These are phyloP conservation scores for Angomonas deanei DNA, from an alignment of 208 protist genomes.

Conservation along the genomic window DNA sequence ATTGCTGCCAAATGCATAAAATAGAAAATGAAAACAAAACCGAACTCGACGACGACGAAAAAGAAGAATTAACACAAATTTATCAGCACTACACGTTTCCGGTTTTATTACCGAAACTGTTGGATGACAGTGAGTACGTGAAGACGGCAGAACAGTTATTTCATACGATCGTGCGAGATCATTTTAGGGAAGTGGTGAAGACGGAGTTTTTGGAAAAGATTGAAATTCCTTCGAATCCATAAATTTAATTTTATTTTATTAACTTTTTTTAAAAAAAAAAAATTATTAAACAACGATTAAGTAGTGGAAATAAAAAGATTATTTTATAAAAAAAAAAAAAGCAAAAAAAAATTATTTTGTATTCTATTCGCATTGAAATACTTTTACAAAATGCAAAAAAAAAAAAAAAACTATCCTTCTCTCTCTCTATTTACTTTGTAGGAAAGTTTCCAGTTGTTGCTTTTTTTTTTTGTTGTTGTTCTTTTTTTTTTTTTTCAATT, in stretches of 20 bases:
- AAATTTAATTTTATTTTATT: too few relatives aligned
- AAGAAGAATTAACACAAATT: background rate
- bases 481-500: constrained; percentile 6
- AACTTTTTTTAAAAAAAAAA: background rate
- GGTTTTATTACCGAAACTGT: background rate
- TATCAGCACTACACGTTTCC: background rate
- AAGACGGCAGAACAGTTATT: background rate
- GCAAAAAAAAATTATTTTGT: constrained; percentile 4
- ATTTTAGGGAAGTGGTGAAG: background rate
- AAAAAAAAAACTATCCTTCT: background rate
- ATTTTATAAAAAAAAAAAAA: constrained; percentile 4
- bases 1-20: too few relatives aligned
- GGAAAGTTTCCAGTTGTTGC: background rate
- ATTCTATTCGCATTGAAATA: background rate
- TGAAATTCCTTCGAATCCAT: too few relatives aligned
- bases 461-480: constrained; percentile 10
- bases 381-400: background rate
- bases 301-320: background rate
- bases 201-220: background rate
- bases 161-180: background rate
- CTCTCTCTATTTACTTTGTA: background rate
- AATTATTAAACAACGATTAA: too few relatives aligned
- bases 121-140: background rate
- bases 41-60: background rate
- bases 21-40: background rate